Percentiles rank a stretch among this genome's conserved stretches.
phyloP scores from a whole-genome alignment of 225 moss, liverwort and hornwort species.

The Marchantia polymorpha region DNA sequence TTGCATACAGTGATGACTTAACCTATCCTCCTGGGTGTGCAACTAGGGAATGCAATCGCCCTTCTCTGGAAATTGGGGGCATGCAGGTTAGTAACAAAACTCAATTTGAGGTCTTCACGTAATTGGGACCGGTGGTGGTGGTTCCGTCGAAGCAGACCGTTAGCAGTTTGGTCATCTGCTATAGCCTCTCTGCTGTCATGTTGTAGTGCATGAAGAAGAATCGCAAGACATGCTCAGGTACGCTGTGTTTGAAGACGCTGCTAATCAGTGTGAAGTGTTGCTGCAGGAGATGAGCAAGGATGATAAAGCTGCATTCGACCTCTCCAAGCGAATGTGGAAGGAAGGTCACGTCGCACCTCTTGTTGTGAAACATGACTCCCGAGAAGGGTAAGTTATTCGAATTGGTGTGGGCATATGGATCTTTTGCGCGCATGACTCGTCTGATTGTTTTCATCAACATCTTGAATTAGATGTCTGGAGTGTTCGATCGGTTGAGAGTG shows the following conservation, averaged over 20 bases:
- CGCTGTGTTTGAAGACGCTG: too few species aligned
- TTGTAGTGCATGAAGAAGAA: too few species aligned
- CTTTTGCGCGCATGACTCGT: too few species aligned
- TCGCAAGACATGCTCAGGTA: too few species aligned
- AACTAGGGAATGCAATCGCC: constrained; percentile 66
- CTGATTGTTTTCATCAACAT: too few species aligned
- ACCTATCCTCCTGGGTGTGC: constrained; percentile 60
- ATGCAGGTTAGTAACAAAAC: constrained; percentile 63
- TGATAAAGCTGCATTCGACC: constrained; percentile 73
- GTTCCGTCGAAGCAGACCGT: too few species aligned
- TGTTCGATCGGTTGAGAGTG: too few species aligned
- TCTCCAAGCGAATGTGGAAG: constrained; percentile 73
- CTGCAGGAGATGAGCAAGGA: constrained; percentile 78
- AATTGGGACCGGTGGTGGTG: too few species aligned
- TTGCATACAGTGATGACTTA: constrained; percentile 80
- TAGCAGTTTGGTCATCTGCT: too few species aligned
- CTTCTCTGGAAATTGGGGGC: constrained; percentile 70
- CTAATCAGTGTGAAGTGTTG: too few species aligned
- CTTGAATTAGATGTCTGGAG: too few species aligned
- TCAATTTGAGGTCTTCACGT: neutral
- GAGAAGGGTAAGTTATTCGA: constrained; percentile 69
- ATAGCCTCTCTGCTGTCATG: too few species aligned
- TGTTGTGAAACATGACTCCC: constrained; percentile 71
- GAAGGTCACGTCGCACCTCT: constrained; percentile 83
- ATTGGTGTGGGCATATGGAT: neutral